These are phyloP conservation scores for Rubus parviflorus DNA, from an alignment of 306 rosid species.

Conservation along the genomic window DNA sequence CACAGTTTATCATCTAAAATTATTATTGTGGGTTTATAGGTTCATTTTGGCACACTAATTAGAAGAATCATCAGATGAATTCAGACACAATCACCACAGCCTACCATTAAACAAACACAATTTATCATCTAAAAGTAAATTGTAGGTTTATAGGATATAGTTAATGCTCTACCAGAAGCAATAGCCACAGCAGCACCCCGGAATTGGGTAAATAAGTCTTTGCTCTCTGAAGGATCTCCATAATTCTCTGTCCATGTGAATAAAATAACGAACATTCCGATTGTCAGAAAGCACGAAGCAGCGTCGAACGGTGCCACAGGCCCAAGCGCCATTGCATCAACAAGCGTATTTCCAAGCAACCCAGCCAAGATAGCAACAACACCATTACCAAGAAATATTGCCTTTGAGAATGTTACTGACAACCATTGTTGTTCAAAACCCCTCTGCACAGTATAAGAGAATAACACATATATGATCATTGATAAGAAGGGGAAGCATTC, in stretches of 20 bases:
- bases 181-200: conserved; percentile 97
- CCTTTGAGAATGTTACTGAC: conserved; percentile 92
- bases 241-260: conserved; percentile 90
- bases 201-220: conserved; percentile 90
- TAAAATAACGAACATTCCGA: conserved; percentile 86
- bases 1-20: neutral
- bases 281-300: conserved; percentile 93
- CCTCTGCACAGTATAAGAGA: conserved; percentile 54
- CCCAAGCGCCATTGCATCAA: conserved; percentile 82
- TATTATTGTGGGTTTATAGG: neutral
- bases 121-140: neutral
- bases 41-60: neutral
- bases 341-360: conserved; percentile 89
- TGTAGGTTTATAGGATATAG: neutral
- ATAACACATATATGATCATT: neutral
- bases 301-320: conserved; percentile 99
- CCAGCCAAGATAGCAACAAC: conserved; percentile 93
- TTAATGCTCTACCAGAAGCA: conserved; percentile 73
- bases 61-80: neutral
- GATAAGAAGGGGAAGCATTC: neutral
- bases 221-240: conserved; percentile 92
- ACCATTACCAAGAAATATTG: conserved; percentile 98
- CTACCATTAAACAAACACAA: neutral
- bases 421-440: conserved; percentile 97
- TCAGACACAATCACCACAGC: neutral